Percentiles rank a stretch among this genome's conserved stretches.
These are phyloP conservation scores for Gracilaria domingensis DNA, from an alignment of 23 red algal species.

Conservation along the genomic window DNA sequence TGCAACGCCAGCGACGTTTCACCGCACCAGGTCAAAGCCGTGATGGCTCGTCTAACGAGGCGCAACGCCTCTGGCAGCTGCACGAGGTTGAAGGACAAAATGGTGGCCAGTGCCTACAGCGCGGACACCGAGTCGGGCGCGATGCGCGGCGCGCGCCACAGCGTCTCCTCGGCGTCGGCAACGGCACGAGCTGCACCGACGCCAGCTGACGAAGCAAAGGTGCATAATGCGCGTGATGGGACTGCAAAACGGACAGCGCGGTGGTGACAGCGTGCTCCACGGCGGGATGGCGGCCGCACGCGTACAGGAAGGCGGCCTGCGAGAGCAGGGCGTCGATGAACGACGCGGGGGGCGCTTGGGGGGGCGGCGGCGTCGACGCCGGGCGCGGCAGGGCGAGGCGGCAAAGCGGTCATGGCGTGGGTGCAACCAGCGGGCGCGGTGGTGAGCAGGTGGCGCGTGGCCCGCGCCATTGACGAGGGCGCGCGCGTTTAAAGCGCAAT, in stretches of 20 bases:
- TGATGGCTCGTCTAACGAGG: slow-evolving; percentile 42
- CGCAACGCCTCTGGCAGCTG: slow-evolving; percentile 60
- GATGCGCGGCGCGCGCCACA: too few relatives aligned
- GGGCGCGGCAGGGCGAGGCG: background rate
- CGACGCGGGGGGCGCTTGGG: background rate
- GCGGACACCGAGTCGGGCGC: too few relatives aligned
- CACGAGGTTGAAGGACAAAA: slow-evolving; percentile 46
- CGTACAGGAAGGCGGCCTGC: slow-evolving; percentile 1
- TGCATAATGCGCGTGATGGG: background rate
- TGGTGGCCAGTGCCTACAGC: slow-evolving; percentile 26
- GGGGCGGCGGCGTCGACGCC: background rate
- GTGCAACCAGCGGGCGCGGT: too few relatives aligned
- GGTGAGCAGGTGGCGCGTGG: too few relatives aligned
- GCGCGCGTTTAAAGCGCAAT: too few relatives aligned
- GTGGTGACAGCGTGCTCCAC: background rate
- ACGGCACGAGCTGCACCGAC: too few relatives aligned
- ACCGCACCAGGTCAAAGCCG: background rate
- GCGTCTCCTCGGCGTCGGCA: too few relatives aligned
- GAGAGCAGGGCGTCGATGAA: too few relatives aligned
- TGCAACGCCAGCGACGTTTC: background rate
- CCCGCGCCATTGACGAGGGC: too few relatives aligned
- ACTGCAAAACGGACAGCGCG: background rate
- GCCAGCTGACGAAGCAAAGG: slow-evolving; percentile 42
- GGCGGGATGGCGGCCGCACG: slow-evolving; percentile 3
- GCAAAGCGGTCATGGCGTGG: too few relatives aligned